Conservation (phyloP, 202 grass and related monocot genomes). For the Digitaria exilis region DNA sequence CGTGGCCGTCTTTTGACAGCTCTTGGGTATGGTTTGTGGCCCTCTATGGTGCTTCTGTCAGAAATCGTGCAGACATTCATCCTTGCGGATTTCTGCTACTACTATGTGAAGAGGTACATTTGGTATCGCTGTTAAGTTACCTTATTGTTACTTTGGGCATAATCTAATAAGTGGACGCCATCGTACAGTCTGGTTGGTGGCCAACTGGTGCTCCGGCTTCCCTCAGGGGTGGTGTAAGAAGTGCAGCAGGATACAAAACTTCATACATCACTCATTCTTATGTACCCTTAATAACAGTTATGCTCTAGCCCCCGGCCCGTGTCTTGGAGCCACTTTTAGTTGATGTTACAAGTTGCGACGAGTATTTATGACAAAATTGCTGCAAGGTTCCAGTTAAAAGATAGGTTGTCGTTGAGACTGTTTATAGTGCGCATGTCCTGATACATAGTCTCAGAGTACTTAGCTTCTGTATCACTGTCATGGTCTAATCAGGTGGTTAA, state of each 20-base stretch:
- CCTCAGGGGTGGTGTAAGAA: constrained; percentile 84
- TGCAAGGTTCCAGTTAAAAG: constrained; percentile 8
- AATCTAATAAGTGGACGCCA: not conserved
- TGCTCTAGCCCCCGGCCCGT: constrained; percentile 32
- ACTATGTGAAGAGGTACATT: constrained; percentile 92
- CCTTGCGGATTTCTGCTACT: constrained; percentile 99
- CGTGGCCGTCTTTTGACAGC: constrained; percentile 85
- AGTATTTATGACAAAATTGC: constrained; percentile 29
- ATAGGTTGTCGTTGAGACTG: constrained; percentile 37
- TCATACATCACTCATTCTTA: constrained; percentile 23
- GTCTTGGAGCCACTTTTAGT: constrained; percentile 40
- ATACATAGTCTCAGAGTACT: constrained; percentile 21
- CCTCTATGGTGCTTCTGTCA: constrained; percentile 88
- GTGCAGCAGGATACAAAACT: constrained; percentile 24
- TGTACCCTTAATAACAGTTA: constrained; percentile 56
- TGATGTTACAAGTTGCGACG: constrained; percentile 42
- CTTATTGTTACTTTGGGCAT: not conserved
- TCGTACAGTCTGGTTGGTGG: constrained; percentile 76
- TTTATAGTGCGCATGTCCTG: constrained; percentile 30
- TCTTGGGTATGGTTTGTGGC: constrained; percentile 92
- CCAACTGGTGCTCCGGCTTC: constrained; percentile 91
- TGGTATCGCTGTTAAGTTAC: not conserved
- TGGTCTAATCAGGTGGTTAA: constrained; percentile 11
- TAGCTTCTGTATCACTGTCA: not conserved
- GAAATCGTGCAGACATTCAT: constrained; percentile 98